Base-by-base conservation (phyloP, 23 red algal species). In the Agarophyton chilense region DNA sequence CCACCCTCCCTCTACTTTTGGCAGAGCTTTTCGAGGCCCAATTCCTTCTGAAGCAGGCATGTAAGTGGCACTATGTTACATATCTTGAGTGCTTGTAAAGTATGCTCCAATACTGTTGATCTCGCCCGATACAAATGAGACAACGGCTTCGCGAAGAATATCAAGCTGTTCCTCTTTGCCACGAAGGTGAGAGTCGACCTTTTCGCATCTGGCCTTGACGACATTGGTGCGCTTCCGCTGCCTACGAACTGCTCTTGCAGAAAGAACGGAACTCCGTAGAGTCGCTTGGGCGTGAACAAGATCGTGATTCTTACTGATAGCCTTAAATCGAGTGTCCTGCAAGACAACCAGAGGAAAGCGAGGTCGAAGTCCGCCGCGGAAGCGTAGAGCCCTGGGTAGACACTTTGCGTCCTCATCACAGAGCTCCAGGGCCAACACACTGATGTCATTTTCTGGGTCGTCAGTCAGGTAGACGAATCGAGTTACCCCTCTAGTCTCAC, bases 51-150 rank as follows among this genome's bases (percentile, higher is more conserved):
- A 46, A 40, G 32, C 64, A 40, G 64, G 64, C 64, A 70, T 70
- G 64, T 74, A 74, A 74, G 68, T 74, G 68, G 68, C 68, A 74
- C 68, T 43, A 18, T 74, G 68, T 74, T 74, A 74, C 68, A 74
- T 74, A 74, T 74, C 68, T 79, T 89, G 85, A 78, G 85, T 89
- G 53, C 71, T 89, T 63, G 71, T 89, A 79, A 89, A 89, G 53
- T 89, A 89, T 49, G 85, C 85, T 54, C 71, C 85, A 61, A 89
- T 63, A 71, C 85, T 89, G 38, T 33, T 26, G 45, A 42, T 67
- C 38, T 73, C 73, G 21, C 85, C 85, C 40, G 85, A 89, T 18
- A 71, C 70, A 40, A 89, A 89, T 36, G 85, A 89, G 55, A 89
- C 73, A 1, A 89, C 73, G 53, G 85, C 85, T 77, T 89, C 85